These are phyloP conservation scores for Cladosporium sp. DNA, from an alignment of 2,329 filamentous ascomycete genomes.

Conservation along the genomic window DNA sequence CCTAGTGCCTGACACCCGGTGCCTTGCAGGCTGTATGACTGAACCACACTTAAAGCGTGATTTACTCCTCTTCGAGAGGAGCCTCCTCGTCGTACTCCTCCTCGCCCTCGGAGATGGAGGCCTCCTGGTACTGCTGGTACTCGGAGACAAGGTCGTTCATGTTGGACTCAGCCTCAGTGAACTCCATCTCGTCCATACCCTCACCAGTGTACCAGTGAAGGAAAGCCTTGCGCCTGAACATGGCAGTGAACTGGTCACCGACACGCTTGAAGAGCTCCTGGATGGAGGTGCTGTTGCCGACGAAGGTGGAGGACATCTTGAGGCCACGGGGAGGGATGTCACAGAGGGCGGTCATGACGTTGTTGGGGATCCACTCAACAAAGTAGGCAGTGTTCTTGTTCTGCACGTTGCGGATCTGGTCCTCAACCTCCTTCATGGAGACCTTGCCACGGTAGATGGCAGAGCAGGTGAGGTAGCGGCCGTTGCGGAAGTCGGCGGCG, in stretches of 20 bases:
- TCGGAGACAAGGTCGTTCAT: slow-evolving; percentile 99
- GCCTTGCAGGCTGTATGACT: not conserved
- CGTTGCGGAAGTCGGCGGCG: slow-evolving; percentile 99
- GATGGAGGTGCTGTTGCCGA: slow-evolving; percentile 99
- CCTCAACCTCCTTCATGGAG: slow-evolving; percentile 99
- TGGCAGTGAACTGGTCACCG: slow-evolving; percentile 98
- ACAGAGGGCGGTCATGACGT: slow-evolving; percentile 99
- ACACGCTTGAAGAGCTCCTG: slow-evolving; percentile 99
- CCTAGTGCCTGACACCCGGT: not conserved
- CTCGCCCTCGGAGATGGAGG: slow-evolving; percentile 93
- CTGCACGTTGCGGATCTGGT: slow-evolving; percentile 99
- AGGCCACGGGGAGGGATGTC: slow-evolving; percentile 96
- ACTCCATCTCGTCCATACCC: slow-evolving; percentile 99
- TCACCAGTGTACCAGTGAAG: slow-evolving; percentile 99
- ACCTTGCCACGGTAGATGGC: slow-evolving; percentile 99
- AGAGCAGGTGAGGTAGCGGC: slow-evolving; percentile 98
- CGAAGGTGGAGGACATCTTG: slow-evolving; percentile 99
- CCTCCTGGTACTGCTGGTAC: slow-evolving; percentile 99
- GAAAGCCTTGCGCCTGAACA: slow-evolving; percentile 99
- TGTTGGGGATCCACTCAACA: slow-evolving; percentile 99
- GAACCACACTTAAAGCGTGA: not conserved
- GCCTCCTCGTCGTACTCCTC: slow-evolving; percentile 91
- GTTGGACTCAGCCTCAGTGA: slow-evolving; percentile 99
- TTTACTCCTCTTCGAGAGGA: slow-evolving; percentile 69
- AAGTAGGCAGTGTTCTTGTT: slow-evolving; percentile 99